Evolutionary conservation across 306 rosid species (phyloP).

Genomic region (Trifolium repens): DNA sequence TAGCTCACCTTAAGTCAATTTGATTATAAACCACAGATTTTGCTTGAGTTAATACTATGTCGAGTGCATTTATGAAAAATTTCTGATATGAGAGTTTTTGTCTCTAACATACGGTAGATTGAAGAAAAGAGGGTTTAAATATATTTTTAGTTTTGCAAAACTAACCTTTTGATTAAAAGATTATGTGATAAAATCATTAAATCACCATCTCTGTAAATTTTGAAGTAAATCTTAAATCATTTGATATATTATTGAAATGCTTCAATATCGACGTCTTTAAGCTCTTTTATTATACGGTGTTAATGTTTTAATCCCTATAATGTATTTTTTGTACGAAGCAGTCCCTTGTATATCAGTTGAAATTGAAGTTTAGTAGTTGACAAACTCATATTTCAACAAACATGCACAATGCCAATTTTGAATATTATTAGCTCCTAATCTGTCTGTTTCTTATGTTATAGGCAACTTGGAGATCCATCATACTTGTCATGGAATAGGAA

Average conservation of each 20-base stretch:
- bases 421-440: constrained; percentile 5
- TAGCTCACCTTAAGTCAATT: constrained; percentile 3
- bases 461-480: constrained; percentile 97
- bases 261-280: neutral
- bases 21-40: constrained; percentile 3
- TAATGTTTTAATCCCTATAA: neutral
- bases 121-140: neutral
- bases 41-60: neutral
- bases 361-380: neutral
- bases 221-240: neutral
- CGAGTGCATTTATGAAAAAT: neutral
- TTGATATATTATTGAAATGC: neutral
- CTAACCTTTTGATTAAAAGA: too few relatives aligned
- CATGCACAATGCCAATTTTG: neutral
- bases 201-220: too few relatives aligned
- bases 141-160: neutral
- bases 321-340: too few relatives aligned
- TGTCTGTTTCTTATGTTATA: constrained; percentile 42
- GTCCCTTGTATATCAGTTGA: neutral
- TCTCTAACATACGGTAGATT: neutral
- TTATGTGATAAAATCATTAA: too few relatives aligned
- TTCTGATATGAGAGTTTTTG: neutral
- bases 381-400: constrained; percentile 1
- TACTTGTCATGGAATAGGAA: constrained; percentile 93
- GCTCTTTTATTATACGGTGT: neutral